Conservation (phyloP, 78 protist genomes). For the Blattamonas nauphoetae region DNA sequence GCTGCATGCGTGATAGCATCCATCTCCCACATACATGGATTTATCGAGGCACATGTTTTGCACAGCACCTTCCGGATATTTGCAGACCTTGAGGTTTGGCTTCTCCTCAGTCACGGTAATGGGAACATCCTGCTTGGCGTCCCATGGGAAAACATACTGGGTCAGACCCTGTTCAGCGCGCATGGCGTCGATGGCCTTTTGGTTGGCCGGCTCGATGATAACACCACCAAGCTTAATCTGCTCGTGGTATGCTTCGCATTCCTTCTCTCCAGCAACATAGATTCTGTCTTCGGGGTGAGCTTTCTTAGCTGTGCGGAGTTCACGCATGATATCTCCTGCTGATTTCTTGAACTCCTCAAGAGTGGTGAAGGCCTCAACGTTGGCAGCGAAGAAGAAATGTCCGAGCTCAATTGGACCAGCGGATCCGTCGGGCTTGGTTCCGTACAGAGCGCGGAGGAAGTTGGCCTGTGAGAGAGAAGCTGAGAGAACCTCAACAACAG, state of each 20-base stretch:
- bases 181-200: background rate
- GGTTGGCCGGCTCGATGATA: background rate
- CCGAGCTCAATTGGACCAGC: slow-evolving; percentile 22
- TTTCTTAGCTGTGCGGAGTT: background rate
- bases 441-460: background rate
- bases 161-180: background rate
- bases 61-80: too few relatives aligned
- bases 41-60: too few relatives aligned
- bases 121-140: background rate
- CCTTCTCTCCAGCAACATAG: slow-evolving; percentile 33
- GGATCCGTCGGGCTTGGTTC: slow-evolving; percentile 14
- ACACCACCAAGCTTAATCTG: slow-evolving; percentile 4
- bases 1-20: too few relatives aligned
- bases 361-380: background rate
- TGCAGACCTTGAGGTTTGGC: too few relatives aligned
- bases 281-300: slow-evolving; percentile 16
- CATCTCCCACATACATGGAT: too few relatives aligned
- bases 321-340: slow-evolving; percentile 16
- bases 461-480: slow-evolving; percentile 11
- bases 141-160: slow-evolving; percentile 32
- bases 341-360: background rate
- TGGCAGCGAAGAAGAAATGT: slow-evolving; percentile 22
- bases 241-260: slow-evolving; percentile 8
- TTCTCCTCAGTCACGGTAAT: too few relatives aligned
- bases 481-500: slow-evolving; percentile 24